Evolutionary conservation across 2,329 filamentous ascomycete genomes (phyloP).

Genomic region (Curvularia sp.): DNA sequence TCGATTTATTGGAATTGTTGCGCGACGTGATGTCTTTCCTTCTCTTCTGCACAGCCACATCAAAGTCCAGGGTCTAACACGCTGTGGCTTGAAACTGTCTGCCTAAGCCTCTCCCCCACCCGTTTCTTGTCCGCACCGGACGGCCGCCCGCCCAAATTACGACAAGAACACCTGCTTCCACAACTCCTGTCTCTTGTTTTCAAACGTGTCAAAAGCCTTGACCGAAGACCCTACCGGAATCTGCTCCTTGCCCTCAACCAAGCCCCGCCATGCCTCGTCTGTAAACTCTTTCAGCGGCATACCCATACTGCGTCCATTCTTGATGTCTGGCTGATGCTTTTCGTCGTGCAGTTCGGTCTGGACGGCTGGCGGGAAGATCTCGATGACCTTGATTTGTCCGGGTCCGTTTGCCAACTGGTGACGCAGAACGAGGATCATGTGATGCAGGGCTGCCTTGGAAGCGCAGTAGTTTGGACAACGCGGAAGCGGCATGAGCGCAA

Average conservation of each 20-base stretch:
- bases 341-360: slow-evolving; percentile 65
- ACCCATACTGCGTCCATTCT: slow-evolving; percentile 58
- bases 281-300: slow-evolving; percentile 63
- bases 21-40: not conserved
- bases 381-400: slow-evolving; percentile 61
- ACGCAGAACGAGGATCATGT: slow-evolving; percentile 61
- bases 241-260: slow-evolving; percentile 60
- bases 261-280: slow-evolving; percentile 57
- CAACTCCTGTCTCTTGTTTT: slow-evolving; percentile 57
- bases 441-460: slow-evolving; percentile 63
- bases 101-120: slow-evolving; percentile 3
- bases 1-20: not conserved
- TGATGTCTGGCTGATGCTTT: slow-evolving; percentile 62
- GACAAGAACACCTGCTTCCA: slow-evolving; percentile 32
- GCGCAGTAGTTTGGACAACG: slow-evolving; percentile 62
- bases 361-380: slow-evolving; percentile 63
- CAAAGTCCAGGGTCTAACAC: not conserved
- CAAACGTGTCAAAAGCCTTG: slow-evolving; percentile 55
- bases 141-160: not conserved
- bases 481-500: slow-evolving; percentile 59
- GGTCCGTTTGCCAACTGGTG: slow-evolving; percentile 58
- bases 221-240: slow-evolving; percentile 58
- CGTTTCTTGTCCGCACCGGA: not conserved
- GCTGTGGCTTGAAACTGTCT: not conserved
- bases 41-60: not conserved